These are phyloP conservation scores for Eremochloa ophiuroides DNA, from an alignment of 176 grass and related monocot genomes.

Conservation along the genomic window DNA sequence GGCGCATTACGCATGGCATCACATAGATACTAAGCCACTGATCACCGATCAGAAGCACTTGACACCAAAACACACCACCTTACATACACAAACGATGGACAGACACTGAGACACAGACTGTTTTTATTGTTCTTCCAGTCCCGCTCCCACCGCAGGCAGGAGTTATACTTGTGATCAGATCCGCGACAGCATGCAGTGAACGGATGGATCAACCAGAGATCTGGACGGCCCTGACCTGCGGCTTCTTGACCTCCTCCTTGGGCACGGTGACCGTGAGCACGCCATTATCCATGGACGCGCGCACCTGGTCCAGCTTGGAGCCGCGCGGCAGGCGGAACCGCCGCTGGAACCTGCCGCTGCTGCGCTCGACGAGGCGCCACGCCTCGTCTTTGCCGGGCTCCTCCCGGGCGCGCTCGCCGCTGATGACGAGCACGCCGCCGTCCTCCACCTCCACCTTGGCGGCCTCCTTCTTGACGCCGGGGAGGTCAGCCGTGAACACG, in stretches of 20 bases:
- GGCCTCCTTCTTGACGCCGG: conserved; percentile 41
- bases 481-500: conserved; percentile 51
- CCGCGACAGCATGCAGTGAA: not conserved
- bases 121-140: too few species aligned
- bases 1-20: not conserved
- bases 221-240: conserved; percentile 33
- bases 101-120: not conserved
- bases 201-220: conserved; percentile 24
- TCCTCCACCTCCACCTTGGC: conserved; percentile 49
- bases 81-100: not conserved
- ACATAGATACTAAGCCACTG: too few species aligned
- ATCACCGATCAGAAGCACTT: not conserved
- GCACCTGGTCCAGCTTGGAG: conserved; percentile 31
- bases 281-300: conserved; percentile 38
- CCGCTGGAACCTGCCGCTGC: conserved; percentile 11
- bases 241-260: conserved; percentile 28
- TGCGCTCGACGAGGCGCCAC: conserved; percentile 30
- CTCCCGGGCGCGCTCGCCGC: conserved; percentile 30
- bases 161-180: not conserved
- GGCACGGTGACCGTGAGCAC: conserved; percentile 57
- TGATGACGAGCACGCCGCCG: conserved; percentile 37
- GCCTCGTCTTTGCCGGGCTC: conserved; percentile 15
- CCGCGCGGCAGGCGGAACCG: conserved; percentile 26
- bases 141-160: too few species aligned
- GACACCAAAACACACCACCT: not conserved